Conservation (phyloP, 2,329 filamentous ascomycete species). For the Conoideocrella luteorostrata region DNA sequence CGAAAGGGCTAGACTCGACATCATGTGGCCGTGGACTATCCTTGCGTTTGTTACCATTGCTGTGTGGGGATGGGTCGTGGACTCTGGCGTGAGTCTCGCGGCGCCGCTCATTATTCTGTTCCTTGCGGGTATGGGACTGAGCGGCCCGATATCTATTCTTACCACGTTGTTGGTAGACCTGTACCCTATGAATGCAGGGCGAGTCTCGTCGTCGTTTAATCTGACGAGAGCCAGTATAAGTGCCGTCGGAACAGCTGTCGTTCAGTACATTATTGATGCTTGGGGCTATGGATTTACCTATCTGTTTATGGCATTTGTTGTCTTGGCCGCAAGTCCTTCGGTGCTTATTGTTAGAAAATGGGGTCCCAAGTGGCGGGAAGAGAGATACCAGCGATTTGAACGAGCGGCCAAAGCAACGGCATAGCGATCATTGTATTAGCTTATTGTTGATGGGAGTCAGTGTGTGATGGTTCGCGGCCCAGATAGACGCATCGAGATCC, state of each 20-base stretch:
- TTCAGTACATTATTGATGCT: slow-evolving; percentile 34
- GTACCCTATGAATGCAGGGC: slow-evolving; percentile 33
- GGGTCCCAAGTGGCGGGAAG: slow-evolving; percentile 26
- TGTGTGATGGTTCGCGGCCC: no score
- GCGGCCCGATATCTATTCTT: slow-evolving; percentile 34
- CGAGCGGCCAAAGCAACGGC: neutral
- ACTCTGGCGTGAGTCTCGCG: slow-evolving; percentile 29
- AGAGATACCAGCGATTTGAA: slow-evolving; percentile 19
- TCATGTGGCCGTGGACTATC: slow-evolving; percentile 33
- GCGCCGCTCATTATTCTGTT: slow-evolving; percentile 34
- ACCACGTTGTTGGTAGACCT: slow-evolving; percentile 37
- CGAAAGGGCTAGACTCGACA: slow-evolving; percentile 29
- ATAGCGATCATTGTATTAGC: no score
- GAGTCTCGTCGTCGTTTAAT: slow-evolving; percentile 36
- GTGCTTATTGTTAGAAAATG: slow-evolving; percentile 23
- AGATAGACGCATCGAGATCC: no score
- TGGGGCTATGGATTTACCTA: slow-evolving; percentile 34
- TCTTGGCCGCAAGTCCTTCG: slow-evolving; percentile 20
- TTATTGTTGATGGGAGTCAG: no score
- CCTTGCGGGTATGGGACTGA: slow-evolving; percentile 28
- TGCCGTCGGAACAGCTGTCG: slow-evolving; percentile 31
- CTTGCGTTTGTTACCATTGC: slow-evolving; percentile 35
- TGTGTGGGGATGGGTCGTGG: slow-evolving; percentile 37
- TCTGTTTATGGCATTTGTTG: slow-evolving; percentile 25
- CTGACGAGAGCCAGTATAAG: slow-evolving; percentile 33